Conservation (phyloP, 2,329 filamentous ascomycete species). For the Calonectria honghensis region DNA sequence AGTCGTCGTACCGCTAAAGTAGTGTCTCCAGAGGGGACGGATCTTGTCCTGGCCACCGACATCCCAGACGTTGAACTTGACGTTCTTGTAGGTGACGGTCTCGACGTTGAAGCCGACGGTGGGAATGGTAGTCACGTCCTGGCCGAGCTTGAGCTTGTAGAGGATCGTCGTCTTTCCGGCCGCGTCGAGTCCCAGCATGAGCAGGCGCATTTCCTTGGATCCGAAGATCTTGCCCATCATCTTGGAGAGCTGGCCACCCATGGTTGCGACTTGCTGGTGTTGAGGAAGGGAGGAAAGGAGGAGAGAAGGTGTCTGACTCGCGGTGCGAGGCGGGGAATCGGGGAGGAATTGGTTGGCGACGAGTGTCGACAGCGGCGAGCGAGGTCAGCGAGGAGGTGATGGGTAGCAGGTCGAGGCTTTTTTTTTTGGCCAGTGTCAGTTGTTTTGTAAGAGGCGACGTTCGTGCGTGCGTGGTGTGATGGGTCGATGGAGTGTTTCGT, state of each 20-base stretch:
- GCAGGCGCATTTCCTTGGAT: constrained; percentile 98
- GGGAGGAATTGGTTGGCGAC: constrained; percentile 16
- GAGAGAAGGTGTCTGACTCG: constrained; percentile 8
- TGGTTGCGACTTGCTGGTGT: constrained; percentile 66
- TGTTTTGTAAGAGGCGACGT: constrained; percentile 25
- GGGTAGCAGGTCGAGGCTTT: constrained; percentile 18
- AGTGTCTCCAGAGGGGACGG: constrained; percentile 96
- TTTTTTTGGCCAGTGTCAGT: constrained; percentile 18
- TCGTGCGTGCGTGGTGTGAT: constrained; percentile 41
- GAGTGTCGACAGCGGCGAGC: neutral
- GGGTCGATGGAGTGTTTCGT: constrained; percentile 42
- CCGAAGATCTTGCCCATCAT: constrained; percentile 99
- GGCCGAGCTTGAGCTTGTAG: constrained; percentile 98
- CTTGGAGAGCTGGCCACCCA: constrained; percentile 96
- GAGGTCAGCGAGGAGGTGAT: neutral
- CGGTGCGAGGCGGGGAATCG: constrained; percentile 26
- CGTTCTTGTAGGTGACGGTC: constrained; percentile 99
- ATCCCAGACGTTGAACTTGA: constrained; percentile 99
- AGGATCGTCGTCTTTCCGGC: constrained; percentile 99
- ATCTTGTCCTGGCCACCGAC: constrained; percentile 99
- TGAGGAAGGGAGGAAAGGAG: constrained; percentile 13
- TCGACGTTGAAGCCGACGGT: constrained; percentile 99
- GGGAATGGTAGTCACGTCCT: constrained; percentile 98
- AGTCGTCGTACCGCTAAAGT: constrained; percentile 82
- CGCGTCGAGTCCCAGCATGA: constrained; percentile 98